phyloP scores from a whole-genome alignment of 2,329 filamentous ascomycete species.

The Fusarium sp. region DNA sequence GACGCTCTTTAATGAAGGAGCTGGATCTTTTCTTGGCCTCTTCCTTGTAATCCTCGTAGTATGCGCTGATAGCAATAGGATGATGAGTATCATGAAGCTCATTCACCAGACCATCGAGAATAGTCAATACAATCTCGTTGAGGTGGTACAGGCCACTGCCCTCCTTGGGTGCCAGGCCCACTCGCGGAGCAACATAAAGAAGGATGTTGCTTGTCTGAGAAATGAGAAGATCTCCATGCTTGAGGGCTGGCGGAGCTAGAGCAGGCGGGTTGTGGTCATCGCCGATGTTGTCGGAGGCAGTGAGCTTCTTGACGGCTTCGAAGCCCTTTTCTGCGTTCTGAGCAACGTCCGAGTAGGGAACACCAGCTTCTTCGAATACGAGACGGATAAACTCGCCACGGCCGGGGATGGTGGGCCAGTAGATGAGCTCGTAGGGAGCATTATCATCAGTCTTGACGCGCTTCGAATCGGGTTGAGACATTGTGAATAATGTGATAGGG shows the following conservation, averaged over 20 bases:
- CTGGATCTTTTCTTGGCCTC: constrained; percentile 70
- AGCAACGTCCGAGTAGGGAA: constrained; percentile 70
- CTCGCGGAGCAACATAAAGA: constrained; percentile 72
- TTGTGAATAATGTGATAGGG: neutral
- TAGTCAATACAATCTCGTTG: constrained; percentile 74
- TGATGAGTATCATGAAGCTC: constrained; percentile 84
- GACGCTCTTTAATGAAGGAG: constrained; percentile 69
- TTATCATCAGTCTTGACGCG: constrained; percentile 56
- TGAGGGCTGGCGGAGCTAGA: constrained; percentile 75
- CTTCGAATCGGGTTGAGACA: constrained; percentile 46
- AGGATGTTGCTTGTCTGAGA: constrained; percentile 80
- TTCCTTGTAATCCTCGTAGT: constrained; percentile 81
- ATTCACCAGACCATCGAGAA: constrained; percentile 76
- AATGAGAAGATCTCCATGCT: constrained; percentile 70
- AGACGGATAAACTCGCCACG: constrained; percentile 81
- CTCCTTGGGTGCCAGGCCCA: constrained; percentile 65
- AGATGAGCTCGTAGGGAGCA: constrained; percentile 72
- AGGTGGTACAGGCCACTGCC: constrained; percentile 65
- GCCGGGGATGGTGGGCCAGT: constrained; percentile 79
- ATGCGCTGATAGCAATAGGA: constrained; percentile 68
- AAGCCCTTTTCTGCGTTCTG: constrained; percentile 61
- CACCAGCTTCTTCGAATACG: constrained; percentile 75
- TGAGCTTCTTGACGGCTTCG: constrained; percentile 61
- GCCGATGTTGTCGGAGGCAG: constrained; percentile 59
- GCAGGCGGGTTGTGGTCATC: constrained; percentile 71